phyloP scores from a whole-genome alignment of 148 eudicot genomes.

The Spergularia marina region DNA sequence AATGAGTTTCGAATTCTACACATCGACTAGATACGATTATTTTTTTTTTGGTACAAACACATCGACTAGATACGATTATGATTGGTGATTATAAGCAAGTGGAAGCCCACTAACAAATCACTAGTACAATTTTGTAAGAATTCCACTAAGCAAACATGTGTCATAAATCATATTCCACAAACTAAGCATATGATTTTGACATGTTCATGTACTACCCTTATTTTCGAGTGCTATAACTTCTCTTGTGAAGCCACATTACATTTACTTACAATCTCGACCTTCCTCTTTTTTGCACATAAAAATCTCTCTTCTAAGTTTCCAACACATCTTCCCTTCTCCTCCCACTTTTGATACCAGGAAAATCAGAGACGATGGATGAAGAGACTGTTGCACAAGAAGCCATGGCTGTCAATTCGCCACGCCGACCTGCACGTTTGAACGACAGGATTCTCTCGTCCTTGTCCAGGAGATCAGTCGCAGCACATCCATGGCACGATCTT shows the following conservation, averaged over 20 bases:
- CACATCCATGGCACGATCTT: constrained; percentile 90
- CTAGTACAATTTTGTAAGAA: constrained; percentile 9
- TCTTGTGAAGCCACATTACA: constrained; percentile 25
- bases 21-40: too few relatives aligned
- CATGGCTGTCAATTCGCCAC: constrained; percentile 21
- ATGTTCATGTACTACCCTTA: constrained; percentile 13
- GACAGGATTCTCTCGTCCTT: constrained; percentile 66
- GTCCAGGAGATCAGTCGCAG: constrained; percentile 66
- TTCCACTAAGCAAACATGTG: background rate
- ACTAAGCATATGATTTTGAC: constrained; percentile 17
- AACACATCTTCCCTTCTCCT: background rate
- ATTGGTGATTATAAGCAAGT: background rate
- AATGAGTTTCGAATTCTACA: too few relatives aligned
- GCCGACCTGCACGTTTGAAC: constrained; percentile 30
- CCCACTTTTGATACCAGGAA: background rate
- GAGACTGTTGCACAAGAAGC: constrained; percentile 19
- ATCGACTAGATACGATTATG: too few relatives aligned
- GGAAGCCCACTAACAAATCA: constrained; percentile 15
- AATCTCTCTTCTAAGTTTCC: background rate
- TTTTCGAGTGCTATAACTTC: constrained; percentile 25
- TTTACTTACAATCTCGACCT: background rate
- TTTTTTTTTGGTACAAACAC: too few relatives aligned
- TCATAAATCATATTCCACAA: background rate
- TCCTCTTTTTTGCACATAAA: background rate
- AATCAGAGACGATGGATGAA: constrained; percentile 24